phyloP scores from a whole-genome alignment of 2,329 filamentous ascomycete genomes.

The Botryosphaeria dothidea region DNA sequence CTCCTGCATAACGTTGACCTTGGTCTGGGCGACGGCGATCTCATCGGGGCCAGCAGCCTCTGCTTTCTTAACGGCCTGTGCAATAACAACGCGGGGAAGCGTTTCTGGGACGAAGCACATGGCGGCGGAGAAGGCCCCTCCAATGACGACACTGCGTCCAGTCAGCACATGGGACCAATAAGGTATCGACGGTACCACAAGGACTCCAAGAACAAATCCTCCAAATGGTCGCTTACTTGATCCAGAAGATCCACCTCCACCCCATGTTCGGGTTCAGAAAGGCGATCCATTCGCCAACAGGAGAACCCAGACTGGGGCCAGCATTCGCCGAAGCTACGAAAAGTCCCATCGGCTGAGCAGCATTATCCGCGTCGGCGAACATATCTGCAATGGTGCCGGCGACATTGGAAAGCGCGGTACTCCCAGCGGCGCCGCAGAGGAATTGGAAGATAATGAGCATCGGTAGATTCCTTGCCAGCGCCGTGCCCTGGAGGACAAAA shows the following conservation, averaged over 20 bases:
- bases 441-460: slow-evolving; percentile 21
- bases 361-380: slow-evolving; percentile 20
- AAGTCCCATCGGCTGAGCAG: slow-evolving; percentile 20
- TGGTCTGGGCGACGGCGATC: slow-evolving; percentile 9
- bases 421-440: slow-evolving; percentile 19
- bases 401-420: slow-evolving; percentile 20
- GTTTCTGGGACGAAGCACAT: slow-evolving; percentile 18
- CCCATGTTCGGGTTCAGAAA: slow-evolving; percentile 16
- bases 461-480: slow-evolving; percentile 15
- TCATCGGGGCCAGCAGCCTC: slow-evolving; percentile 15
- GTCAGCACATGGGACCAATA: not conserved
- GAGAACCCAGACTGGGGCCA: slow-evolving; percentile 17
- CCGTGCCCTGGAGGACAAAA: not conserved
- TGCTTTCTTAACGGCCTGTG: slow-evolving; percentile 2
- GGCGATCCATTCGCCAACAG: slow-evolving; percentile 18
- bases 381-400: slow-evolving; percentile 20
- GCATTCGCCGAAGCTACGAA: slow-evolving; percentile 19
- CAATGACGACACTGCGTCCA: slow-evolving; percentile 15
- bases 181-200: too few relatives aligned
- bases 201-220: too few relatives aligned
- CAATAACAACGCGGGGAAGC: slow-evolving; percentile 17
- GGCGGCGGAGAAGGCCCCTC: slow-evolving; percentile 9
- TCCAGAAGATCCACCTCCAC: slow-evolving; percentile 20
- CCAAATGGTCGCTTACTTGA: slow-evolving; percentile 6
- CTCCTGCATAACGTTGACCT: slow-evolving; percentile 18